phyloP scores from a whole-genome alignment of 495 filamentous ascomycete genomes.

The Lasiosphaeria miniovina region DNA sequence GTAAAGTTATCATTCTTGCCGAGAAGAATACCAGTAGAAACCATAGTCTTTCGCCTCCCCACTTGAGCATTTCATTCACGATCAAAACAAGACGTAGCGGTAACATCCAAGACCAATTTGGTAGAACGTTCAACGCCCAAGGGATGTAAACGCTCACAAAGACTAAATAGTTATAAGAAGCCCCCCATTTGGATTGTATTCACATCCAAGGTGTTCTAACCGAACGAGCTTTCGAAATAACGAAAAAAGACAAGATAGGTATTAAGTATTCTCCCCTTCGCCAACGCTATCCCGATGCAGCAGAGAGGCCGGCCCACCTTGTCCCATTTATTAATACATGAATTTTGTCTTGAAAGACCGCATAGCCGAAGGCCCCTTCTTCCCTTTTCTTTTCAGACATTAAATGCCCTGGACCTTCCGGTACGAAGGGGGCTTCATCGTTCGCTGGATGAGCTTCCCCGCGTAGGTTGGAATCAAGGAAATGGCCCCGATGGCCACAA shows the following conservation, averaged over 20 bases:
- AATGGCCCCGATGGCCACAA: conserved; percentile 72
- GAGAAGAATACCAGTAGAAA: no score
- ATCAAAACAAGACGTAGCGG: no score
- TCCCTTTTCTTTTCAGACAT: conserved; percentile 5
- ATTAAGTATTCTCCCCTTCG: conserved; percentile 7
- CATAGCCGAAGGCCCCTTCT: not conserved
- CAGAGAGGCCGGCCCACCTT: not conserved
- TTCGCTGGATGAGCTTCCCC: conserved; percentile 77
- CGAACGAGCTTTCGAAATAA: no score
- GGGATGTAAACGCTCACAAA: no score
- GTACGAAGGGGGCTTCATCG: conserved; percentile 89
- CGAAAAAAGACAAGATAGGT: not conserved
- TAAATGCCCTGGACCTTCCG: conserved; percentile 74
- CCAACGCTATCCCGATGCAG: conserved; percentile 18
- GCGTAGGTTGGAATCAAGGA: conserved; percentile 82
- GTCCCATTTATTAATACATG: not conserved
- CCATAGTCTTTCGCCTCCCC: no score
- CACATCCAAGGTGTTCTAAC: no score
- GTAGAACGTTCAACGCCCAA: no score
- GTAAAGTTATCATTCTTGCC: no score
- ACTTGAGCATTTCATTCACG: no score
- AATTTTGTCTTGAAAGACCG: not conserved
- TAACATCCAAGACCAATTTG: no score
- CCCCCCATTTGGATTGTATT: no score
- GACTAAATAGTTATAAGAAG: no score